A percentile compares a stretch with the other conserved stretches of the same genome.
Conservation (phyloP, 1,284 basidiomycete species). For the Trichosporon coremiiforme region DNA sequence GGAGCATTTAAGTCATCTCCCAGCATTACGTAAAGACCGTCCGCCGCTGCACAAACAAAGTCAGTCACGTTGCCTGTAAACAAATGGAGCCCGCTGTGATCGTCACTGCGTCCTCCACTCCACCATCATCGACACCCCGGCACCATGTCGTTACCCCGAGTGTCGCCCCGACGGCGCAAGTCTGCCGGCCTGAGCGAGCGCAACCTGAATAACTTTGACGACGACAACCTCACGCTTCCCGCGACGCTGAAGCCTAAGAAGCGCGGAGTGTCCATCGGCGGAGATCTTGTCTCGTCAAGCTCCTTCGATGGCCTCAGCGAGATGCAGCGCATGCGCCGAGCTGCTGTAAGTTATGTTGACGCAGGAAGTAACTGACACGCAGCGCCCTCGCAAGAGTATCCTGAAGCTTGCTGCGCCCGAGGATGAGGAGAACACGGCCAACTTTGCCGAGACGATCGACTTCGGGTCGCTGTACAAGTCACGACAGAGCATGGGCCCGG, state of each 20-base stretch:
- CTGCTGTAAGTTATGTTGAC: slow-evolving; percentile 18
- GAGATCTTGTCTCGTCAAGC: slow-evolving; percentile 23
- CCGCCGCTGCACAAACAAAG: slow-evolving; percentile 20
- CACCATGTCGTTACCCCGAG: slow-evolving; percentile 34
- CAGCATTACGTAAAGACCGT: too few species aligned
- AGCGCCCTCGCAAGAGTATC: slow-evolving; percentile 48
- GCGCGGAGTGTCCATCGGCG: slow-evolving; percentile 36
- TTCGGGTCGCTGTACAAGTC: slow-evolving; percentile 28
- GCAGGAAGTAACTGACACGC: neutral
- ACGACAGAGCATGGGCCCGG: slow-evolving; percentile 62
- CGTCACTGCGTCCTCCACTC: neutral
- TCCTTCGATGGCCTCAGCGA: slow-evolving; percentile 21
- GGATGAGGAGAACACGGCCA: slow-evolving; percentile 19
- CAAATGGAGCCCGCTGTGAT: slow-evolving; percentile 6
- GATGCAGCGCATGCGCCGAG: slow-evolving; percentile 15
- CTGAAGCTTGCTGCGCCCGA: slow-evolving; percentile 33
- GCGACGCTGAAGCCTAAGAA: slow-evolving; percentile 30
- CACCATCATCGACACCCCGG: neutral
- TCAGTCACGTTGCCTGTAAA: slow-evolving; percentile 21
- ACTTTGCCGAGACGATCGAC: slow-evolving; percentile 37
- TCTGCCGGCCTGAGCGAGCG: slow-evolving; percentile 39
- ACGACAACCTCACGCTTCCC: slow-evolving; percentile 37
- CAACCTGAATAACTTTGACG: slow-evolving; percentile 35
- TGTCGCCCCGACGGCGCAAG: slow-evolving; percentile 36
- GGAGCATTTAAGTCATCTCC: neutral